A percentile compares a stretch with the other conserved stretches of the same genome.
Conservation (phyloP, 441 rosid genomes). For the Pelargonium cotyledonis region DNA sequence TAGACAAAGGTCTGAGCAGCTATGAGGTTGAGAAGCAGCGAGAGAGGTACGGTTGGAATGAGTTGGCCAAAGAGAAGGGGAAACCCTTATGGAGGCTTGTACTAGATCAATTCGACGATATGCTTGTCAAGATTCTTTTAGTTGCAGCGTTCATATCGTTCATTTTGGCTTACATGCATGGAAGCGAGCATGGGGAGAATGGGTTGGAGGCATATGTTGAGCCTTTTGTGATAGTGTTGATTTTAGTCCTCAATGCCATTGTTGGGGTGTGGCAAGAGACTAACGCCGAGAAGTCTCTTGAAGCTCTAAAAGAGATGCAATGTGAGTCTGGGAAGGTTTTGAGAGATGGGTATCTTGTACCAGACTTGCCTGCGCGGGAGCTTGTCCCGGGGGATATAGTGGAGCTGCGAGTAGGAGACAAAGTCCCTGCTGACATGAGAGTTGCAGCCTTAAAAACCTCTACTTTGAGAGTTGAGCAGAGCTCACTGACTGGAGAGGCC, state of each 20-base stretch:
- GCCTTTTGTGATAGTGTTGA: constrained; percentile 40
- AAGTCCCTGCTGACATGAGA: constrained; percentile 41
- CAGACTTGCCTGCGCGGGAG: constrained; percentile 29
- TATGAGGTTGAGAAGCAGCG: constrained; percentile 25
- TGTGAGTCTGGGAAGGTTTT: constrained; percentile 37
- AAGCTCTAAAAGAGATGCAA: constrained; percentile 40
- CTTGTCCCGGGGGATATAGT: constrained; percentile 39
- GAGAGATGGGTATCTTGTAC: constrained; percentile 30
- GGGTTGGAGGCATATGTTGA: constrained; percentile 42
- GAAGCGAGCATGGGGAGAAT: constrained; percentile 31
- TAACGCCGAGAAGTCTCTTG: constrained; percentile 45
- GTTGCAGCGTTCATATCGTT: constrained; percentile 36
- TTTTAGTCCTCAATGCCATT: constrained; percentile 34
- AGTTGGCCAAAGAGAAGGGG: constrained; percentile 34
- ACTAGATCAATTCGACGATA: constrained; percentile 39
- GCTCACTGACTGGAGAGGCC: constrained; percentile 43
- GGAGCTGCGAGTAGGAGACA: constrained; percentile 41
- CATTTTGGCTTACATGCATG: constrained; percentile 34
- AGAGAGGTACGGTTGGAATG: constrained; percentile 28
- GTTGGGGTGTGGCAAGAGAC: constrained; percentile 47
- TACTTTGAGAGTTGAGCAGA: constrained; percentile 39
- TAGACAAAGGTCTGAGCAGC: constrained; percentile 21
- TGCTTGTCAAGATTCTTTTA: constrained; percentile 34
- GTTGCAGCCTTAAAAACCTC: constrained; percentile 37
- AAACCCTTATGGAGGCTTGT: constrained; percentile 29